Conservation (phyloP, 2,329 filamentous ascomycete species). For the Alternaria dauci region DNA sequence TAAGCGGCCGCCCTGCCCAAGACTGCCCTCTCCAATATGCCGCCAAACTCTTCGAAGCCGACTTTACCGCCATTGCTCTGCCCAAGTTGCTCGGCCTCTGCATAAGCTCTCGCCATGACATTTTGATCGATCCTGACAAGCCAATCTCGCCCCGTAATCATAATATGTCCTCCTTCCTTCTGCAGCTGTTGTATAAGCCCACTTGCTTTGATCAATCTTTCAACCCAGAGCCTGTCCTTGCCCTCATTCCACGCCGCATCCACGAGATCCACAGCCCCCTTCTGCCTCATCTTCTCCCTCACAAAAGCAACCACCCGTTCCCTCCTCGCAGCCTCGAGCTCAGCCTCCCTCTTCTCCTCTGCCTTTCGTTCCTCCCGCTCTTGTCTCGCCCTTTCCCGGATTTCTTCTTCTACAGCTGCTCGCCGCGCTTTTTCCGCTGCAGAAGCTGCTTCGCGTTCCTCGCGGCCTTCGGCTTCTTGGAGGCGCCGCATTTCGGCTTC, state of each 20-base stretch:
- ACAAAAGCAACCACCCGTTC: constrained; percentile 47
- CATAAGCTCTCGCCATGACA: constrained; percentile 54
- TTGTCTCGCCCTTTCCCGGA: constrained; percentile 52
- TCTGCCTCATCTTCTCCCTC: constrained; percentile 26
- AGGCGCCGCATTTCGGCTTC: constrained; percentile 58
- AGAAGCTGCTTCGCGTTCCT: constrained; percentile 56
- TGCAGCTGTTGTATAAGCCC: constrained; percentile 48
- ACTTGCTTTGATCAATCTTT: constrained; percentile 53
- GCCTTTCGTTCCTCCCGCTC: constrained; percentile 54
- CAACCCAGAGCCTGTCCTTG: constrained; percentile 54
- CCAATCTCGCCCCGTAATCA: constrained; percentile 57
- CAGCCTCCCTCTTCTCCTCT: constrained; percentile 49
- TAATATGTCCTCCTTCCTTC: constrained; percentile 39
- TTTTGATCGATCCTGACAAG: constrained; percentile 51
- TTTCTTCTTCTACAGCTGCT: constrained; percentile 53
- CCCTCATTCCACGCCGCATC: constrained; percentile 54
- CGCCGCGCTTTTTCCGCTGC: constrained; percentile 51
- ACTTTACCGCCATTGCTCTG: constrained; percentile 43
- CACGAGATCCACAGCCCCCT: constrained; percentile 46
- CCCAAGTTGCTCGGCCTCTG: constrained; percentile 40
- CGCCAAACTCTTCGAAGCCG: constrained; percentile 50
- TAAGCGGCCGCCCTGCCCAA: constrained; percentile 26
- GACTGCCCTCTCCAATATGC: constrained; percentile 49
- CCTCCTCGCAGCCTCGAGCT: constrained; percentile 39
- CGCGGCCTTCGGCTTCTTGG: constrained; percentile 53